phyloP scores from a whole-genome alignment of 176 grass and related monocot genomes.

The Carex parvula region DNA sequence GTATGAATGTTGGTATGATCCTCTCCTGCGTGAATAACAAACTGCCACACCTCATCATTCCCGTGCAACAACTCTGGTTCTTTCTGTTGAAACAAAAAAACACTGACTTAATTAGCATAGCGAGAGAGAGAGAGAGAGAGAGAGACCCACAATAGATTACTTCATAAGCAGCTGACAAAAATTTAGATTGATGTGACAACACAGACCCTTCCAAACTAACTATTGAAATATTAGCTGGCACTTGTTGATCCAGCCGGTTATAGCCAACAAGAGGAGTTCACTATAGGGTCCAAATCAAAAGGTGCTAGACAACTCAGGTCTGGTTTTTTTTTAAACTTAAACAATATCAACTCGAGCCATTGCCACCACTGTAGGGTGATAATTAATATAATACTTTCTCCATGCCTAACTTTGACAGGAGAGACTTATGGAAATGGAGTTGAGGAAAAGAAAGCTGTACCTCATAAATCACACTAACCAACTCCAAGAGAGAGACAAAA shows the following conservation, averaged over 20 bases:
- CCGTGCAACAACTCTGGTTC: constrained; percentile 83
- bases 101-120: neutral
- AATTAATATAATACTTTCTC: neutral
- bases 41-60: constrained; percentile 89
- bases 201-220: neutral
- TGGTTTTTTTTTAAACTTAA: neutral
- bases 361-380: neutral
- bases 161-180: neutral
- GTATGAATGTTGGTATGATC: constrained; percentile 89
- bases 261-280: neutral
- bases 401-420: neutral
- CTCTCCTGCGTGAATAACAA: constrained; percentile 78
- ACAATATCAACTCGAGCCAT: neutral
- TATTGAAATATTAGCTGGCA: neutral
- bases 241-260: neutral
- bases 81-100: constrained; percentile 57
- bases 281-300: neutral
- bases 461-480: constrained; percentile 87
- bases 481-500: constrained; percentile 86
- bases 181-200: neutral
- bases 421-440: neutral
- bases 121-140: neutral
- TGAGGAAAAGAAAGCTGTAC: constrained; percentile 33
- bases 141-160: neutral
- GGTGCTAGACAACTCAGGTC: neutral